Evolutionary conservation across 257 asterid species (phyloP).

Genomic region (Scutellaria galericulata): DNA sequence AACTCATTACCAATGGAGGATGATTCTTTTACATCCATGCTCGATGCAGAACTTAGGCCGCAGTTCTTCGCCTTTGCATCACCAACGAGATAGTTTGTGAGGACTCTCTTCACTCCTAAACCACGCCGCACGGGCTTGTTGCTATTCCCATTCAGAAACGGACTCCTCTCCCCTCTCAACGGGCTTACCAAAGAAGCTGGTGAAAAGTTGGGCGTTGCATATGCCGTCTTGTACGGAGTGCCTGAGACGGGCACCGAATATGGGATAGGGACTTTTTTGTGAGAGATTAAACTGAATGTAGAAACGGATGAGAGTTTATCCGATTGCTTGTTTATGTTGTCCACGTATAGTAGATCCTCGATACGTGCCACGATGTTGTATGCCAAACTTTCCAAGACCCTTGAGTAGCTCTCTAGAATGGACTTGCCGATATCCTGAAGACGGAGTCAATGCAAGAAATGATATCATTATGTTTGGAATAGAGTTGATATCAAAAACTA

Average conservation of each 20-base stretch:
- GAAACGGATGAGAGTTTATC: constrained; percentile 54
- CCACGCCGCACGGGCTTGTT: constrained; percentile 69
- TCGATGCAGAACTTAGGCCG: constrained; percentile 45
- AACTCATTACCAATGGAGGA: constrained; percentile 13
- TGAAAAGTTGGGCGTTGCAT: constrained; percentile 64
- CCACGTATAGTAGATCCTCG: constrained; percentile 85
- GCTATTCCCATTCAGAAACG: constrained; percentile 44
- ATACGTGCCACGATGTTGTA: constrained; percentile 79
- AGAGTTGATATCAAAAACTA: too few species aligned
- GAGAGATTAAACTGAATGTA: constrained; percentile 43
- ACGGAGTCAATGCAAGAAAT: not conserved
- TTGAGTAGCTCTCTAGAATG: constrained; percentile 93
- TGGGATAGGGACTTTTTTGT: constrained; percentile 57
- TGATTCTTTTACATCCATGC: constrained; percentile 38
- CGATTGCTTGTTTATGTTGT: constrained; percentile 65
- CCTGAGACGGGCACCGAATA: constrained; percentile 64
- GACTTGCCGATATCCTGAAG: constrained; percentile 90
- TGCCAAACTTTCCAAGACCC: constrained; percentile 93
- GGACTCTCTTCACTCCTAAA: constrained; percentile 72
- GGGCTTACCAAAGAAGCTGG: constrained; percentile 64
- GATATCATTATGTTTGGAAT: not conserved
- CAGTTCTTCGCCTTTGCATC: constrained; percentile 56
- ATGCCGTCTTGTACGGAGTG: constrained; percentile 67
- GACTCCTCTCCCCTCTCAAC: constrained; percentile 65
- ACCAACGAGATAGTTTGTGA: constrained; percentile 71